phyloP scores from a whole-genome alignment of 176 grass and related monocot species.

The Zoysia pacifica region DNA sequence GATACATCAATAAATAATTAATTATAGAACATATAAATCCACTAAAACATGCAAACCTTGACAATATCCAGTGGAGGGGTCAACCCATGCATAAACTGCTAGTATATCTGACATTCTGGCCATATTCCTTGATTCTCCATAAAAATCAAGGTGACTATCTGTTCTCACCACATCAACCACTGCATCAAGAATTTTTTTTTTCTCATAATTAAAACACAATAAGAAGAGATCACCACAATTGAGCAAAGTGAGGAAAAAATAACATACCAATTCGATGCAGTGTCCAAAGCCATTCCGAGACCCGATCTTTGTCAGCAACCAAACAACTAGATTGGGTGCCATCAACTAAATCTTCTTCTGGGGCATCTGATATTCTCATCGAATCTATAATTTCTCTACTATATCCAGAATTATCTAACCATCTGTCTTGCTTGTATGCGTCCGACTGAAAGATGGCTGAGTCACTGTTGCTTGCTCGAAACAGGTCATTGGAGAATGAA shows the following conservation, averaged over 20 bases:
- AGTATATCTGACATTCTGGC: constrained; percentile 99
- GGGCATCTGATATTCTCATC: constrained; percentile 69
- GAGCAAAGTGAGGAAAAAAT: background rate
- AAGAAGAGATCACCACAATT: constrained; percentile 18
- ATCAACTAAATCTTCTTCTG: constrained; percentile 57
- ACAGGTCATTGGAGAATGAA: constrained; percentile 51
- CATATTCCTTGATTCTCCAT: constrained; percentile 96
- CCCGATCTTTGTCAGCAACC: constrained; percentile 62
- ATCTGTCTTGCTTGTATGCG: constrained; percentile 56
- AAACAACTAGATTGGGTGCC: constrained; percentile 50
- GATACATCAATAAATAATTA: constrained; percentile 30
- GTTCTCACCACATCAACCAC: constrained; percentile 99
- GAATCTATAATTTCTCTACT: constrained; percentile 60
- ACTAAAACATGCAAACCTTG: constrained; percentile 70
- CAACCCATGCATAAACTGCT: constrained; percentile 99
- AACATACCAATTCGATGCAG: constrained; percentile 90
- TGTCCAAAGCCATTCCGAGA: constrained; percentile 98
- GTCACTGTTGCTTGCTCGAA: constrained; percentile 56
- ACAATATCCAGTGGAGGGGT: constrained; percentile 97
- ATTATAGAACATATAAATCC: constrained; percentile 10
- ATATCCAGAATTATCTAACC: constrained; percentile 54
- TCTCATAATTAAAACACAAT: constrained; percentile 26
- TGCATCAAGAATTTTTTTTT: constrained; percentile 49
- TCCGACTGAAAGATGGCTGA: constrained; percentile 52
- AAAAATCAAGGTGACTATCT: constrained; percentile 94